Evolutionary conservation across 305 asterid species (phyloP).

Genomic region (Striga hermonthica): DNA sequence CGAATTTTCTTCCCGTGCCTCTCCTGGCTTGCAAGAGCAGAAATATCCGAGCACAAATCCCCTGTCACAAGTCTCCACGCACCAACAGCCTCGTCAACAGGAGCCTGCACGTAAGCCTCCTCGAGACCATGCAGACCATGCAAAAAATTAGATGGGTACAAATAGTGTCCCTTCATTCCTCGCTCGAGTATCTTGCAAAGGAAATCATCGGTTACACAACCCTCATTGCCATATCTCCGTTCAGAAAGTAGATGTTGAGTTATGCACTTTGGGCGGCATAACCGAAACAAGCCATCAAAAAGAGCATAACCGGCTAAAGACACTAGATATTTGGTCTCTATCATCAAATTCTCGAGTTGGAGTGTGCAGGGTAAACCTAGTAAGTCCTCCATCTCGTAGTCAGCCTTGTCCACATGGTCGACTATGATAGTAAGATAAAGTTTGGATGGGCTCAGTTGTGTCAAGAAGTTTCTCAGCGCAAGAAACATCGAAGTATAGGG

Average conservation of each 20-base stretch:
- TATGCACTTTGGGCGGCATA: too few species aligned
- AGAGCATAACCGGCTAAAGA: not conserved
- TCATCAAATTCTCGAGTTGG: not conserved
- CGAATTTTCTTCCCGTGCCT: too few species aligned
- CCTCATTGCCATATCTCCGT: not conserved
- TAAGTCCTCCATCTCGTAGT: not conserved
- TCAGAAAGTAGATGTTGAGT: too few species aligned
- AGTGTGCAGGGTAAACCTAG: not conserved
- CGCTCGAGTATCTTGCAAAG: constrained; percentile 14
- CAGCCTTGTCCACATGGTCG: too few species aligned
- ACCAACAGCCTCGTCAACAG: too few species aligned
- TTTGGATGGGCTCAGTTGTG: not conserved
- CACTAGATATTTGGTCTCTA: not conserved
- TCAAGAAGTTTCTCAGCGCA: not conserved
- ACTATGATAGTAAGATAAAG: constrained; percentile 3
- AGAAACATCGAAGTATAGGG: not conserved
- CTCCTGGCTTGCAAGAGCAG: too few species aligned
- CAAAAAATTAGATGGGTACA: not conserved
- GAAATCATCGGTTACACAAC: not conserved
- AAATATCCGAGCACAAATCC: too few species aligned
- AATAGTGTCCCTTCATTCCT: not conserved
- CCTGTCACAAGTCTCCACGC: too few species aligned
- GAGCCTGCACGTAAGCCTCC: too few species aligned
- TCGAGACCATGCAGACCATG: too few species aligned
- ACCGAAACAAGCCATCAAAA: too few species aligned